Percentiles rank a stretch among this genome's conserved stretches.
phyloP scores from a whole-genome alignment of 176 grass and related monocot genomes.

The Themeda triandra region DNA sequence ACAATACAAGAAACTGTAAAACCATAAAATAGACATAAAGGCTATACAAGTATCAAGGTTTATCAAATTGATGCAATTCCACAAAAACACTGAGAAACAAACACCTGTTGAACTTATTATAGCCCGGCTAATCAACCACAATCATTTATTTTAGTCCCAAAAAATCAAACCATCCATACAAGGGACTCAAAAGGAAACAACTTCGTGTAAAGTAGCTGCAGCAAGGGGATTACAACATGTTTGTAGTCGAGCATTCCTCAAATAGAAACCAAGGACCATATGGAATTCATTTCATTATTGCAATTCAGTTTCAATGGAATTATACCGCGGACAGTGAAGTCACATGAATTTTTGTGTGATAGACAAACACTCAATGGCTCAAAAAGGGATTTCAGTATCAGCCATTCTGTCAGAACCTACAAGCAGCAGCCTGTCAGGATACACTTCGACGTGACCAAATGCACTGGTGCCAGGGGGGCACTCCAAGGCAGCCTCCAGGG shows the following conservation, averaged over 20 bases:
- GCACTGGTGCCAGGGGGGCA: conserved; percentile 73
- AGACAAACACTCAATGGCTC: background rate
- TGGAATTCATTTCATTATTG: background rate
- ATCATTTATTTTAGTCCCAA: background rate
- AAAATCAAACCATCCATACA: background rate
- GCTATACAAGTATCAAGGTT: background rate
- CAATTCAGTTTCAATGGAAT: background rate
- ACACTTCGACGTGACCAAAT: conserved; percentile 66
- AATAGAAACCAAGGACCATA: background rate
- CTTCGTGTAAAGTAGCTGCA: background rate
- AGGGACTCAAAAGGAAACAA: background rate
- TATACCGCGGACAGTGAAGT: background rate
- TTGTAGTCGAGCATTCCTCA: background rate
- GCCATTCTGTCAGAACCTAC: conserved; percentile 74
- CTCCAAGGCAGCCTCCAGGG: conserved; percentile 82
- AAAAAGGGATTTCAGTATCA: conserved; percentile 72
- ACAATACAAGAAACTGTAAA: background rate
- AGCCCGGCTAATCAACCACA: background rate
- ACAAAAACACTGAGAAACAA: too few relatives aligned
- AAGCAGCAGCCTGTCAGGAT: conserved; percentile 68
- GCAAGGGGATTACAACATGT: background rate
- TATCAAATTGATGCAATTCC: background rate
- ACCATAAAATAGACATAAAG: too few relatives aligned
- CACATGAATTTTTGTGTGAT: background rate
- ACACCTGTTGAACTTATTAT: too few relatives aligned